Evolutionary conservation across 805 yeast species (phyloP).

Genomic region (Hanseniaspora hatyaiensis): DNA sequence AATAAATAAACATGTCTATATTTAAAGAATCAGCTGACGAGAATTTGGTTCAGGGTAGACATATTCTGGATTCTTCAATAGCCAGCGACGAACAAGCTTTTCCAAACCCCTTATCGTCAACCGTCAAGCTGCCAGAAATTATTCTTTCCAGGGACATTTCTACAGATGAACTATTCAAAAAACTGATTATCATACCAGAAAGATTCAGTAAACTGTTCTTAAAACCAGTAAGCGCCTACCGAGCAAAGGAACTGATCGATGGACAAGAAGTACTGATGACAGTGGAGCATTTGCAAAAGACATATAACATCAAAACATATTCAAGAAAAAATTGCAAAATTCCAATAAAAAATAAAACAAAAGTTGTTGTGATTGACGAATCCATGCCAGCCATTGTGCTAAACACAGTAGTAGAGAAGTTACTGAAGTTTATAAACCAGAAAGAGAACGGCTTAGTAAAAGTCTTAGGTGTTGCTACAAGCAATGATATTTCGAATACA

Average conservation of each 20-base stretch:
- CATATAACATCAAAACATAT: conserved; percentile 1
- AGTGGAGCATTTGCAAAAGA: not conserved
- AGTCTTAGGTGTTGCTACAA: not conserved
- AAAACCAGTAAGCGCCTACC: not conserved
- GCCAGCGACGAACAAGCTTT: not conserved
- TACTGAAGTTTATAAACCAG: not conserved
- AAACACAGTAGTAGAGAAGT: not conserved
- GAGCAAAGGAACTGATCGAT: not conserved
- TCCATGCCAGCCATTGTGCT: conserved; percentile 13
- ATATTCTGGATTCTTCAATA: not conserved
- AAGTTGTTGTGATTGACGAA: conserved; percentile 9
- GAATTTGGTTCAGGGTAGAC: conserved; percentile 8
- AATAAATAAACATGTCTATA: no score
- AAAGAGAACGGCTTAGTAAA: not conserved
- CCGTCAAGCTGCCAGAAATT: not conserved
- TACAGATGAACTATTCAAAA: conserved; percentile 4
- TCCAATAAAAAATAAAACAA: conserved; percentile 10
- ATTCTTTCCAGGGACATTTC: not conserved
- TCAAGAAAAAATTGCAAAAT: conserved; percentile 5
- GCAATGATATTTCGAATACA: not conserved
- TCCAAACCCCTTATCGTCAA: not conserved
- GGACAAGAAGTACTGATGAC: not conserved
- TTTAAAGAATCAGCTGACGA: conserved; percentile 11
- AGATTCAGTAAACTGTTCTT: conserved; percentile 3
- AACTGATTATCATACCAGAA: conserved; percentile 5